Percentiles rank a stretch among this genome's conserved stretches.
phyloP scores from a whole-genome alignment of 768 basidiomycete genomes.

The Hemileccinum impolitum region DNA sequence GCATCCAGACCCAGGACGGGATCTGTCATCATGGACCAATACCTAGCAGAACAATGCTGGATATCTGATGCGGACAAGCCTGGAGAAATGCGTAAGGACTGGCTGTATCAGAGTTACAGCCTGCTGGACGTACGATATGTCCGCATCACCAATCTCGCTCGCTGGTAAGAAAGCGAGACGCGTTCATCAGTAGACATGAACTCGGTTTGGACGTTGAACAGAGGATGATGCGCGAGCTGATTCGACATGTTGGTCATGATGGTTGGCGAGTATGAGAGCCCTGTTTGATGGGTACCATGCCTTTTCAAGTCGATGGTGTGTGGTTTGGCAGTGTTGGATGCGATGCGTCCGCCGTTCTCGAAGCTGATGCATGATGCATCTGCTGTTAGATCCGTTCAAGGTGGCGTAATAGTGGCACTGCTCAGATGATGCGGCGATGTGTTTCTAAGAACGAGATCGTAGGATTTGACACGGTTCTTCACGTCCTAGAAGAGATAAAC shows the following conservation, averaged over 20 bases:
- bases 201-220: slow-evolving; percentile 44
- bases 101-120: background rate
- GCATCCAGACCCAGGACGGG: too few species aligned
- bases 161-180: slow-evolving; percentile 47
- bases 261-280: background rate
- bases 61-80: slow-evolving; percentile 44
- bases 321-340: too few species aligned
- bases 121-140: slow-evolving; percentile 41
- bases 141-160: slow-evolving; percentile 47
- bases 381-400: too few species aligned
- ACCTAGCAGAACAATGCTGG: slow-evolving; percentile 44
- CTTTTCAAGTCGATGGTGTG: background rate
- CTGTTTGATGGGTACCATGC: too few species aligned
- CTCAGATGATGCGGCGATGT: too few species aligned
- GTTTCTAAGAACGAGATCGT: too few species aligned
- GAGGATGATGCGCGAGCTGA: slow-evolving; percentile 34
- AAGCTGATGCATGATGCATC: too few species aligned
- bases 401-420: too few species aligned
- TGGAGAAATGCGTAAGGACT: background rate
- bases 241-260: slow-evolving; percentile 7
- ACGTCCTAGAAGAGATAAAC: too few species aligned
- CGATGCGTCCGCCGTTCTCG: too few species aligned
- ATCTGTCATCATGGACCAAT: slow-evolving; percentile 50
- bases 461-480: too few species aligned
- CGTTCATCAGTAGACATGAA: slow-evolving; percentile 44